Conservation (phyloP, 1,284 basidiomycete genomes). For the Ustilago tritici region DNA sequence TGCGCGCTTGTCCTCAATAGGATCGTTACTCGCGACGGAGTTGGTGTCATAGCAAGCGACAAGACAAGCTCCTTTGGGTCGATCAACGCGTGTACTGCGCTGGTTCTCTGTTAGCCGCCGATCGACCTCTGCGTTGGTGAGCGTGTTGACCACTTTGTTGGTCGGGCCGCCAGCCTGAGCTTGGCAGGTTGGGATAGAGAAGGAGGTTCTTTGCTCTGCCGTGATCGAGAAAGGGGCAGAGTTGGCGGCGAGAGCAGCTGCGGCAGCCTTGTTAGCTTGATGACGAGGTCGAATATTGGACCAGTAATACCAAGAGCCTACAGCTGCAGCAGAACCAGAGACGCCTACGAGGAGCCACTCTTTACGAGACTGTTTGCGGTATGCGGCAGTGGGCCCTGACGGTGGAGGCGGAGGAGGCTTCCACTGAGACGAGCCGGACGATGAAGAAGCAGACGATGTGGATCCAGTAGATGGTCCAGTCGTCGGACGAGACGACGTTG, state of each 20-base stretch:
- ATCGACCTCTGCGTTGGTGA: constrained; percentile 63
- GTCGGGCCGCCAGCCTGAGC: constrained; percentile 46
- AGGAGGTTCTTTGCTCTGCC: constrained; percentile 49
- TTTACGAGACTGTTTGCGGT: constrained; percentile 55
- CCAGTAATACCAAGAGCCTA: constrained; percentile 68
- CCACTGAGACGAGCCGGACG: constrained; percentile 37
- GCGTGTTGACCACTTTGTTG: constrained; percentile 63
- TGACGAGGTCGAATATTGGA: constrained; percentile 55
- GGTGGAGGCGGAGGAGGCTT: constrained; percentile 49
- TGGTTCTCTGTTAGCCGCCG: constrained; percentile 61
- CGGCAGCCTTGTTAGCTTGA: constrained; percentile 36
- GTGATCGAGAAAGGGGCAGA: constrained; percentile 52
- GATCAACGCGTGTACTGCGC: constrained; percentile 60
- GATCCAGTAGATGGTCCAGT: constrained; percentile 23
- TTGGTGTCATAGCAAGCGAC: constrained; percentile 68
- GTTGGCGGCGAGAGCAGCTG: constrained; percentile 40
- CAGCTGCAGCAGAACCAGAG: constrained; percentile 64
- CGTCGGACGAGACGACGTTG: constrained; percentile 15
- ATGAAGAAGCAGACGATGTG: constrained; percentile 32
- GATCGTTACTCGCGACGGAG: constrained; percentile 64
- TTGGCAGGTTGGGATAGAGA: constrained; percentile 60
- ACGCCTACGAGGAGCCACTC: constrained; percentile 68
- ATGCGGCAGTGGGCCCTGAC: constrained; percentile 44
- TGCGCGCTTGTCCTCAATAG: constrained; percentile 66
- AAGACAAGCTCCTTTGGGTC: constrained; percentile 59